Base-by-base conservation (phyloP, 495 filamentous ascomycete species). In the Peziza echinospora region DNA sequence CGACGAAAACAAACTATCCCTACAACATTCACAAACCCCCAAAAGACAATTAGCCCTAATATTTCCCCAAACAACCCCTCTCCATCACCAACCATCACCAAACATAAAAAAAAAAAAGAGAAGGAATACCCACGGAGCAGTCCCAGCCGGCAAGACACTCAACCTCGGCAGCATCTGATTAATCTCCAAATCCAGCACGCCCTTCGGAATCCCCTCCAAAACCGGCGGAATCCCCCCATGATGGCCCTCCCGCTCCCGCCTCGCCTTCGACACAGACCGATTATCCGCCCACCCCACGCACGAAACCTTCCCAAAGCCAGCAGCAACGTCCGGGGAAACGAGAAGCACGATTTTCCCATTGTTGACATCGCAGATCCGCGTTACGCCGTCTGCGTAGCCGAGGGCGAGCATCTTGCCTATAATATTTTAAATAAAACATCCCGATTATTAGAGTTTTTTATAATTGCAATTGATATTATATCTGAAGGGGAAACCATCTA, bases 201-300 rank as follows among this genome's bases (percentile, higher is more conserved):
- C 47, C 26, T 59, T 53, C 19, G 56, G 56, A 28, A 56, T 56
- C 40, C 56, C 58, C 24, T 59, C 56, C 0, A 16, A 30, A 30
- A 51, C 46, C 23, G 56, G 55, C 34, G 46, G 47, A 13, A 43
- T 43, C 13, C 13, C 19, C n/a, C n/a, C n/a, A n/a, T n/a, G n/a
- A n/a, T n/a, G n/a, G 19, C 30, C 30, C 30, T 37, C 30, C 30
- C 19, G 30, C 2, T 37, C 19, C 6, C 19, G 1, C 19, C 19
- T 17, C 13, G 13, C 19, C 13, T 42, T 51, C 26, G 21, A 44
- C 30, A 48, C 47, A 2, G 52, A 55, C 43, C 55, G 47, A 7
- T 59, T 59, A 26, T 60, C 56, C n/a, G 53, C 56, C 57, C 57
- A 60, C 26, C 57, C 56, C 1, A 60, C 40, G 8, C 56, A 60